Base-by-base conservation (phyloP, 179 eudicot genomes). In the Silene vulgaris region DNA sequence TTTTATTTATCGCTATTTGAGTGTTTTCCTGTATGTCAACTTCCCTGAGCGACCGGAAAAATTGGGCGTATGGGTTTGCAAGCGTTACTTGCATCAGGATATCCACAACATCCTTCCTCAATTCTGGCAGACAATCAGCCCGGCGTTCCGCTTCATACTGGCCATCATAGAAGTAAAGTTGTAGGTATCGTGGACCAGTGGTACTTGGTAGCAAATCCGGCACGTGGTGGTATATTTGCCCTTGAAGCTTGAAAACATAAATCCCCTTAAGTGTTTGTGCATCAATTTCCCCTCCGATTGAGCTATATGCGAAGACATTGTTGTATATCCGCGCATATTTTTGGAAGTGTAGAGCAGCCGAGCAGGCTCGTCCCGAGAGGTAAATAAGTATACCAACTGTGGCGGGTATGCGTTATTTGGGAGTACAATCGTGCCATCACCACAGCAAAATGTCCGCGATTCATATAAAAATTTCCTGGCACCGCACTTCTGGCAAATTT, bases 121-220 rank as follows among this genome's bases (percentile, higher is more conserved):
- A 0, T 13, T 72, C 50, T 5, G 50, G 13, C n/a, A 72, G 54
- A 2, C 14, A 0, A 0, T 16, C 16, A 1, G 17, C 0, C 1
- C 29, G 45, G 0, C 28, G 29, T 3, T 30, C 23, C 1, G 21
- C 3, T 26, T 71, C 61, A 13, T 71, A 37, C 16, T 50, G 40
- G 4, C n/a, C 74, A 48, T 57, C 75, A 17, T 72, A 72, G 8
- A 73, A 73, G 3, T 72, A 72, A 0, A 72, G 21, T n/a, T 56
- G 48, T 6, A 29, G 20, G 16, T 48, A 71, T n/a, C 16, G 3
- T 0, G 52, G 65, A 0, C 1, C 4, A 6, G 1, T 50, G n/a
- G 57, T 17, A 8, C 4, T 5, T 1, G 75, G 66, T 0, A 73
- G 3, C n/a, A 73, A 19, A 19, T 73, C 30, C 1, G 66, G 68